Percentiles rank a stretch among this genome's conserved stretches.
These are phyloP conservation scores for Dothiorella sarmentorum DNA, from an alignment of 2,329 filamentous ascomycete genomes.

Conservation along the genomic window DNA sequence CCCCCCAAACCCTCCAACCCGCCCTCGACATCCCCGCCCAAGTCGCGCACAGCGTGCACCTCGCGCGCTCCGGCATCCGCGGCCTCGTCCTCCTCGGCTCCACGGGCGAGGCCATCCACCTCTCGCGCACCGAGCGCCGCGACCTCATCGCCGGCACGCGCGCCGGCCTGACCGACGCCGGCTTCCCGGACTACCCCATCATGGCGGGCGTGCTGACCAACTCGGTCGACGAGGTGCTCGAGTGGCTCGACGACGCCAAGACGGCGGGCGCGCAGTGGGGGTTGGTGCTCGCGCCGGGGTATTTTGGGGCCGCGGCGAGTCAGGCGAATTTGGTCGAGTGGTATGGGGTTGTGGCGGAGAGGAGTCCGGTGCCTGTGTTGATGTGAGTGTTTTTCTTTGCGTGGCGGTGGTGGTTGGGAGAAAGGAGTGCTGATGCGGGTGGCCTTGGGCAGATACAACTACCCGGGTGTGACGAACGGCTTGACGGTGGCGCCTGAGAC, in stretches of 20 bases:
- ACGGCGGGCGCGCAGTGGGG: constrained; percentile 56
- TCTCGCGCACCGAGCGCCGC: constrained; percentile 51
- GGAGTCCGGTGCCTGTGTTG: constrained; percentile 54
- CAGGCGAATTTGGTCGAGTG: constrained; percentile 33
- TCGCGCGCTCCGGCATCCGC: constrained; percentile 53
- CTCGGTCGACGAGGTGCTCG: constrained; percentile 55
- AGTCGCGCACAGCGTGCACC: constrained; percentile 52
- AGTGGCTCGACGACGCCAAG: constrained; percentile 49
- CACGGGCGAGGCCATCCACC: constrained; percentile 58
- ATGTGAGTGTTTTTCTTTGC: too few species aligned
- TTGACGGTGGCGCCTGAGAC: constrained; percentile 54
- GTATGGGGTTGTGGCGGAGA: constrained; percentile 56
- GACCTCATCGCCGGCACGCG: constrained; percentile 50
- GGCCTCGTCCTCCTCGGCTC: constrained; percentile 59
- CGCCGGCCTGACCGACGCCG: constrained; percentile 49
- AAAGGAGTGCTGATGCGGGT: not conserved
- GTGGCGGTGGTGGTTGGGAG: too few species aligned
- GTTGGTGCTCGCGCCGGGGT: constrained; percentile 47
- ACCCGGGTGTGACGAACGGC: constrained; percentile 62
- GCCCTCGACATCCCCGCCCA: constrained; percentile 54
- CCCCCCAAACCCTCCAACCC: constrained; percentile 26
- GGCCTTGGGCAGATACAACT: constrained; percentile 48
- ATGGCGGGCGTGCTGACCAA: constrained; percentile 58
- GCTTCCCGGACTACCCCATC: constrained; percentile 54
- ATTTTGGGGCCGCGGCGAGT: constrained; percentile 11